phyloP scores from a whole-genome alignment of 805 yeast species.

The Brettanomyces custersianus region DNA sequence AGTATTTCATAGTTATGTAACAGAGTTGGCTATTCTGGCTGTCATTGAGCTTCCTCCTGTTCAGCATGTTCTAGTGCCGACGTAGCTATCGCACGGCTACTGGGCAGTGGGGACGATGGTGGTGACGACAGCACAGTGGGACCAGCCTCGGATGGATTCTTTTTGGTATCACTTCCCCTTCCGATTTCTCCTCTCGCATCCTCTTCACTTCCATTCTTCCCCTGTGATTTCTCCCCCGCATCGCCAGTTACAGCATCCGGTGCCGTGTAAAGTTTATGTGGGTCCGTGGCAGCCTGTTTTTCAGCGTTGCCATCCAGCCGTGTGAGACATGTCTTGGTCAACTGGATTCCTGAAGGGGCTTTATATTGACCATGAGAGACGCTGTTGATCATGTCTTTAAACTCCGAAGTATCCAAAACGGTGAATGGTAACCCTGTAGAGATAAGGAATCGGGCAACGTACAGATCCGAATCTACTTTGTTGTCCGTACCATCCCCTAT shows the following conservation, averaged over 20 bases:
- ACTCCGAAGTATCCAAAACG: background rate
- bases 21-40: no score
- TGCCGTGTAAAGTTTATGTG: no score
- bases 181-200: background rate
- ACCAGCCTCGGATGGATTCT: no score
- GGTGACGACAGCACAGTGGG: no score
- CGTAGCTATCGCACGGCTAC: background rate
- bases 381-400: background rate
- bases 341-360: background rate
- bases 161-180: background rate
- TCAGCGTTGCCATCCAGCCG: conserved; percentile 4
- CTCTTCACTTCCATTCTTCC: background rate
- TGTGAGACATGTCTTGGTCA: background rate
- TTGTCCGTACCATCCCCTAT: no score
- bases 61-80: conserved; percentile 1
- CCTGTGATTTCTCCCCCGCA: background rate
- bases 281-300: no score
- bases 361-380: background rate
- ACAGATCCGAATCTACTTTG: no score
- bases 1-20: no score
- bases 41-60: no score
- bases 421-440: background rate
- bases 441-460: background rate
- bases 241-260: background rate
- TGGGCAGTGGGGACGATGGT: no score